Evolutionary conservation across 192 early-diverging fungal species (phyloP), one percentile per base, ranked within the genome.

Genomic region (Obelidium mucronatum): DNA sequence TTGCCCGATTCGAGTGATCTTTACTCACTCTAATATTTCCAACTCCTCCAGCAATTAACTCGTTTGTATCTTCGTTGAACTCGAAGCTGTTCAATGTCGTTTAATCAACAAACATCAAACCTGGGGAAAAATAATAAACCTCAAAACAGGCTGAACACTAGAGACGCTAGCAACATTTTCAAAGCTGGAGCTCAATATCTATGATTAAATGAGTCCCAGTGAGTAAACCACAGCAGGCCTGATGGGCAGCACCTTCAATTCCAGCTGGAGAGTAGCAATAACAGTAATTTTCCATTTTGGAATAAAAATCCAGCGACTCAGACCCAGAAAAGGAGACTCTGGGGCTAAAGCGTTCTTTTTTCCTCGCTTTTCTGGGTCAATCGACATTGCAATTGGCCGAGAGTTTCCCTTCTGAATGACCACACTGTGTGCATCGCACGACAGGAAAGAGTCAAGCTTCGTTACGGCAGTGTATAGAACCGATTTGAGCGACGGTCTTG

Each of bases 101-200:
- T 65, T 19, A n/a, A 37, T n/a, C 26, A 51, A 35, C n/a, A n/a
- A n/a, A n/a, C n/a, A n/a, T n/a, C n/a, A n/a, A n/a, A n/a, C n/a
- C n/a, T n/a, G n/a, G n/a, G n/a, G n/a, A n/a, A n/a, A n/a, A n/a
- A n/a, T 31, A 34, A 24, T 40, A 5, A 72, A 85, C 86, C 86
- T 82, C 19, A 86, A 67, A 34, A 87, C 79, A 26, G 86, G 86
- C 40, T 87, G 83, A 5, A 78, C 52, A 37, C 83, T 83, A 2
- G 78, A 78, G 2, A 82, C 76, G n/a, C 54, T 33, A 4, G 78
- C 51, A 40, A 88, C 24, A 42, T 80, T 65, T 55, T 82, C 82
- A 39, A 88, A 82, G 53, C 61, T 77, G 11, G 75, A 19, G 26
- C 77, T 74, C 11, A 88, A 59, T 0, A 85, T 79, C 77, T 83